Base-by-base conservation (phyloP, 495 filamentous ascomycete genomes). In the Aspergillus incahuasiensis region DNA sequence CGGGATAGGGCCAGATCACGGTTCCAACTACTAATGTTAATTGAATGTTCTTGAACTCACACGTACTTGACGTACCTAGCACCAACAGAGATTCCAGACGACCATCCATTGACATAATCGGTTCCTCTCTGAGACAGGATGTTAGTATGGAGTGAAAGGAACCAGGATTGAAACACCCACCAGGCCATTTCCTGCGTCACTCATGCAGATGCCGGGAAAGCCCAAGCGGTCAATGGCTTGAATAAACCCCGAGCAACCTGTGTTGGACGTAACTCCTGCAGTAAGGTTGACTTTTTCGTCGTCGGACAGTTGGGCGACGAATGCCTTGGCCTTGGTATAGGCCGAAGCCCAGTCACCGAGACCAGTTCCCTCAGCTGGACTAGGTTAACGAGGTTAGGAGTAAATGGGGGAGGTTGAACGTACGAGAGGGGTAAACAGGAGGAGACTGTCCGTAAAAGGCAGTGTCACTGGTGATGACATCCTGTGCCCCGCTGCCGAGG, bases 161-260 rank as follows among this genome's bases (percentile, higher is more conserved):
- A 35, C 8, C 2, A 35, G 13, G 12, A 11, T 35, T 5, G 8
- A 35, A 11, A 35, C 12, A 21, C 7, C 21, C 0, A 9, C 0
- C 81, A 87, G 61, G 6, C 84, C 85, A 61, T 86, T 81, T 0
- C 81, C 82, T 2, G 83, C 85, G 62, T 89, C 85, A 9, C 66
- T 68, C 0, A 89, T 72, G 57, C 85, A 88, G 30, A 88, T 65
- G 2, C 86, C 86, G 0, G 81, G 74, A 58, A 84, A 88, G 1
- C 61, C 66, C 3, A 88, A 66, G 6, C 83, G 72, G 0, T 75
- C 72, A 22, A 87, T 70, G 2, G 72, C 63, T 13, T 65, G 67
- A 6, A 77, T 83, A 57, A 76, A 74, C 15, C 84, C 82, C 11
- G 78, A 75, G 57, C 83, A 86, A 5, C 89, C 91, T 28, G 64